A percentile compares a stretch with the other conserved stretches of the same genome.
Evolutionary conservation across 2,329 filamentous ascomycete genomes (phyloP).

Genomic region (Paracamarosporium sp.): DNA sequence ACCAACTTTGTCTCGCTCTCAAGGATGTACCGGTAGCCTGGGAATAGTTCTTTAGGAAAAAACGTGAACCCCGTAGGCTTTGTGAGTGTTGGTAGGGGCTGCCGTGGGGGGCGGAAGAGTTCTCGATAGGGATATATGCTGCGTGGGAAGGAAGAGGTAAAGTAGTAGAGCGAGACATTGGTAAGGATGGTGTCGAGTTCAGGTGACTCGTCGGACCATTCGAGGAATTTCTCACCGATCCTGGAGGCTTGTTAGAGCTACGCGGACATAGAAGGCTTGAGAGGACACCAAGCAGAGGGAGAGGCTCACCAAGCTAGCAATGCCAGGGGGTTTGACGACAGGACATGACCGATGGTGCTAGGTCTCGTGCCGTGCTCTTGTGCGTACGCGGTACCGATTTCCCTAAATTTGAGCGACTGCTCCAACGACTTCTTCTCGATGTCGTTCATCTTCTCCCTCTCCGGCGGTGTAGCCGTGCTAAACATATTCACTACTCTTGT

Average conservation of each 20-base stretch:
- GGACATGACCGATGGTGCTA: constrained; percentile 62
- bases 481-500: constrained; percentile 36
- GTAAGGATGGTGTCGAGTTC: constrained; percentile 56
- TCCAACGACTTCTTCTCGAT: constrained; percentile 26
- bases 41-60: constrained; percentile 53
- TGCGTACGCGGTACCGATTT: constrained; percentile 58
- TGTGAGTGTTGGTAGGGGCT: not conserved
- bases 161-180: constrained; percentile 63
- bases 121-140: constrained; percentile 60
- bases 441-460: constrained; percentile 20
- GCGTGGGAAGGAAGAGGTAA: constrained; percentile 57
- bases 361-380: constrained; percentile 62
- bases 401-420: constrained; percentile 39
- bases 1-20: constrained; percentile 49
- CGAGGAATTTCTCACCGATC: constrained; percentile 65
- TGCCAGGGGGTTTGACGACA: constrained; percentile 63
- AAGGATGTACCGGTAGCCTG: constrained; percentile 46
- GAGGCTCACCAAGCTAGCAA: constrained; percentile 59
- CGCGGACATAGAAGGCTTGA: not conserved
- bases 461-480: constrained; percentile 10
- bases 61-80: constrained; percentile 55
- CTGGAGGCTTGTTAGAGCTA: constrained; percentile 15
- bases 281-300: no score
- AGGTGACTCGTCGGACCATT: constrained; percentile 58
- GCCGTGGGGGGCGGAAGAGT: constrained; percentile 20